Evolutionary conservation across 208 protist genomes (phyloP), one percentile per base, ranked within the genome.

Genomic region (Trypanosoma vivax): DNA sequence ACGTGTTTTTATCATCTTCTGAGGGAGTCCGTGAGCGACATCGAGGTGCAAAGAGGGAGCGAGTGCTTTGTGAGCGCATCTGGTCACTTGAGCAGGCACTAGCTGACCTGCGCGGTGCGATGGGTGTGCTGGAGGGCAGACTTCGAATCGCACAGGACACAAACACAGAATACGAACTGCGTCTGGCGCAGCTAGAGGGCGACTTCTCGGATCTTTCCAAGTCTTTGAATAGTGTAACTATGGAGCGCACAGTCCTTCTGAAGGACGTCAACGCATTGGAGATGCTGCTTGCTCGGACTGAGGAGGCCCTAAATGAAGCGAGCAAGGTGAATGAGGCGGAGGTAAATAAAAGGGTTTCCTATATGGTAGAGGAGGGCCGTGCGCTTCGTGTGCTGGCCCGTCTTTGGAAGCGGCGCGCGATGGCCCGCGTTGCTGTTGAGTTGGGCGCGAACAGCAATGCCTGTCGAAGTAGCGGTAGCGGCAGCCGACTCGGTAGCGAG

Each of bases 371-470:
- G 16, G 62, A 78, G 49, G 67, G 58, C 30, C 71, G 28, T 30
- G 75, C 68, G 30, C 19, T 64, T 9, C 25, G 35, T 16, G 50
- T 53, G 9, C 65, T 87, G 11, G 67, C 75, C 6, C 71, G 65
- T 5, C 59, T 87, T 60, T 87, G 79, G 79, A 87, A 87, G 60
- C 74, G 77, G n/a, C 74, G 75, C 10, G 67, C 74, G 23, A 87
- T 87, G 79, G 56, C 70, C 54, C 65, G 69, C 65, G 75, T 87
- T 45, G 79, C 79, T 19, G 58, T 66, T 49, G 72, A 74, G 51
- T 52, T 80, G 31, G 50, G 67, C 23, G 58, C 57, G 6, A 63
- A 46, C 3, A 61, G 65, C 27, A 82, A n/a, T n/a, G n/a, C n/a
- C 69, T 18, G 66, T 62, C 27, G 57, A 43, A 9, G 62, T 68